Percentiles rank a stretch among this genome's conserved stretches.
Evolutionary conservation across 768 basidiomycete species (phyloP).

Genomic region (Leucocoprinus birnbaumii): DNA sequence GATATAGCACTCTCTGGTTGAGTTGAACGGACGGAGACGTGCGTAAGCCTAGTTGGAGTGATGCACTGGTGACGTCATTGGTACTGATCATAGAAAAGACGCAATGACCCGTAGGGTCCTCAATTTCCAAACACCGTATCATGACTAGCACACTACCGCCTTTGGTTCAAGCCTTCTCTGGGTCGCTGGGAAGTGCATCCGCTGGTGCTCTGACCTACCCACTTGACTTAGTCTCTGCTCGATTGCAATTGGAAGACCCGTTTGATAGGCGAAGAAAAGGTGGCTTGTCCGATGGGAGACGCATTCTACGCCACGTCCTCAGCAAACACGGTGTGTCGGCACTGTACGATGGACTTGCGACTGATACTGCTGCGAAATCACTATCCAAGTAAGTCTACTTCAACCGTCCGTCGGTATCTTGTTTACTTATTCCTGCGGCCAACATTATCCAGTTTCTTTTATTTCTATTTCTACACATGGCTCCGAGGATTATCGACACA

Average conservation of each 20-base stretch:
- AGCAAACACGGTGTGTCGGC: slow-evolving; percentile 37
- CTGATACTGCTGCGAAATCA: slow-evolving; percentile 52
- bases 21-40: no score
- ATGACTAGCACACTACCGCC: slow-evolving; percentile 64
- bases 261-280: slow-evolving; percentile 18
- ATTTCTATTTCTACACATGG: slow-evolving; percentile 57
- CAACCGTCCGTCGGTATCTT: no score
- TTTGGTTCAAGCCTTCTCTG: slow-evolving; percentile 55
- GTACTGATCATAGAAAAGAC: no score
- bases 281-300: slow-evolving; percentile 28
- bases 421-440: not conserved
- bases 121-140: not conserved
- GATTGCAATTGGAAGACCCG: slow-evolving; percentile 39
- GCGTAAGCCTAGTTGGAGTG: no score
- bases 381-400: slow-evolving; percentile 43
- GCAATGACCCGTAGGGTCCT: no score
- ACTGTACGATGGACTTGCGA: slow-evolving; percentile 47
- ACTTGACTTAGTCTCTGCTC: slow-evolving; percentile 54
- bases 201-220: slow-evolving; percentile 56
- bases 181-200: slow-evolving; percentile 51
- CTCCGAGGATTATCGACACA: slow-evolving; percentile 38
- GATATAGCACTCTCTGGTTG: no score
- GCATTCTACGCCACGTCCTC: slow-evolving; percentile 35
- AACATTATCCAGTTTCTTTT: slow-evolving; percentile 43
- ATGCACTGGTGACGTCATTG: no score